Evolutionary conservation across 805 yeast genomes (phyloP), one percentile per base, ranked within the genome.

Genomic region (Metschnikowia orientalis): DNA sequence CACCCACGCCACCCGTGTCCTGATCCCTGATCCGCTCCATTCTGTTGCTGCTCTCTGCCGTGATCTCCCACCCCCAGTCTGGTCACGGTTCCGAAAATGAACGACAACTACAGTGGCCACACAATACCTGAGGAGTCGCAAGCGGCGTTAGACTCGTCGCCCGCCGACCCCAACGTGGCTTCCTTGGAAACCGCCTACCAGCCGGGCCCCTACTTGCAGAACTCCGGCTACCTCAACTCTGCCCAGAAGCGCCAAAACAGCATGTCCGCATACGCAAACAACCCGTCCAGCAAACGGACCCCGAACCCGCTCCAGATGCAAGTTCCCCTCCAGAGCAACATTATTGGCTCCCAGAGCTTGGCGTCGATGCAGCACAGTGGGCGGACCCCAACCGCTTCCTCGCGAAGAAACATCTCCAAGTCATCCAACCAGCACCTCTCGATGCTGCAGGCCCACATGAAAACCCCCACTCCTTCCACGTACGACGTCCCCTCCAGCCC

Each of bases 401-500:
- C 32, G 14, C 40, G 44, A 5, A 37, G 50, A 28, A 47, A 51
- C 23, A 45, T 40, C 20, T 31, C 35, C 27, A 35, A 32, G 26
- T 34, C 48, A 8, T 31, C 46, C 22, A 53, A 42, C 25, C 42
- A 33, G 28, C 42, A 35, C 12, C 23, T 26, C 9, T 29, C 26
- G 27, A 24, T 38, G 27, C 47, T 39, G 32, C 41, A 41, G 23
- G 31, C 15, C 18, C 21, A 28, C 21, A 33, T 39, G 36, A 63
- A 59, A 26, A 64, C 71, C 7, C 69, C 70, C 4, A 60, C 69
- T 1, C 67, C 67, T 20, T 56, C 59, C n/a, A 43, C 61, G 9
- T 63, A 58, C 47, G 71, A 64, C 14, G 56, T 64, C 6, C 71
- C 71, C 5, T 54, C 59, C 16, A 57, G 64, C 35, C 71, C 71